Base-by-base conservation (phyloP, 352 stramenopile species). In the Paralagenidium karlingii region DNA sequence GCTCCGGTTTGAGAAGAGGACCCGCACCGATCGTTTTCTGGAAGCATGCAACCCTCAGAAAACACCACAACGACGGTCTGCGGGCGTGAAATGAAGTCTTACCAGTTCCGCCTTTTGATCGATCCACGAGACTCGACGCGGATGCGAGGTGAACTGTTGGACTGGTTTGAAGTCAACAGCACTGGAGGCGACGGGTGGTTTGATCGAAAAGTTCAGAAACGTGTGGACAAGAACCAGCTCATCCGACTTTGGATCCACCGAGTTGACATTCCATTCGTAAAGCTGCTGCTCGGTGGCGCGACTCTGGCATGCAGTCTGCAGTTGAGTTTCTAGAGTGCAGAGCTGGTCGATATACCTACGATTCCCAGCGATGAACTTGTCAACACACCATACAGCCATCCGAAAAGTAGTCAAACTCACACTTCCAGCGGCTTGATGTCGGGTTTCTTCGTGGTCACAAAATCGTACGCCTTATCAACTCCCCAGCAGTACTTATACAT, bases 401-500 rank as follows among this genome's bases (percentile, higher is more conserved):
- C n/a, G n/a, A n/a, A n/a, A n/a, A n/a, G n/a, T n/a, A n/a, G n/a
- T n/a, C n/a, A n/a, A n/a, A n/a, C n/a, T n/a, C n/a, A n/a, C n/a
- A 63, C 81, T 42, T 81, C 62, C 47, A 85, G 69, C 24, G 79
- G 59, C 29, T 84, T 86, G 52, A 95, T 75, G 51, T 96, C 86
- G 1, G 62, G 41, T 10, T 82, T 71, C 55, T 96, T 96, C 37
- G 58, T 78, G 43, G 73, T 61, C 20, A 96, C 55, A 53, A 87
- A 96, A 32, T 94, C 83, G 47, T 94, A 83, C 4, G 75, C 68
- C 58, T 96, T 96, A 52, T 96, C 82, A 22, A 95, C 58, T 0
- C 83, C 78, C 87, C 87, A 96, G 38, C 78, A 80, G 53, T 95
- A 96, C 49, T 81, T 94, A 31, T 82, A 68, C 85, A 96, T 96